Percentiles rank a stretch among this genome's conserved stretches.
These are phyloP conservation scores for Cladosporium oxysporum DNA, from an alignment of 2,329 filamentous ascomycete species.

Conservation along the genomic window DNA sequence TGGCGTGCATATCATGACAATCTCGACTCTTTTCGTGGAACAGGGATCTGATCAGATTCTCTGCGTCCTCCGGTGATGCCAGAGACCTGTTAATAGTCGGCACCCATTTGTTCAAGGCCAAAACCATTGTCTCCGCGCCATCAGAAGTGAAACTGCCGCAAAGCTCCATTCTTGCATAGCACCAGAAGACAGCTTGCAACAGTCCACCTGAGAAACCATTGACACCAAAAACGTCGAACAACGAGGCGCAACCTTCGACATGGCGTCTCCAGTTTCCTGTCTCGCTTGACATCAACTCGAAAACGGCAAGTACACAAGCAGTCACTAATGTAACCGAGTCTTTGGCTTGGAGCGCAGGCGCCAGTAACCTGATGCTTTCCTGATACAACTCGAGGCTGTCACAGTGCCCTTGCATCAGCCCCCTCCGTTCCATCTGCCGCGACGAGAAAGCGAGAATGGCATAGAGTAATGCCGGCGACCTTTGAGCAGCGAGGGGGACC, in stretches of 20 bases:
- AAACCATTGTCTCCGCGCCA: constrained; percentile 48
- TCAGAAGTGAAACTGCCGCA: constrained; percentile 42
- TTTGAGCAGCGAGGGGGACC: constrained; percentile 48
- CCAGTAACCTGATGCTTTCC: constrained; percentile 46
- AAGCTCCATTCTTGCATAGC: constrained; percentile 56
- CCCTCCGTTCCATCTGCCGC: constrained; percentile 39
- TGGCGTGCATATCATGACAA: constrained; percentile 55
- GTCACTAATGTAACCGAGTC: constrained; percentile 47
- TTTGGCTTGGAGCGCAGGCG: constrained; percentile 42
- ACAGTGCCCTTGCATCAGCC: constrained; percentile 36
- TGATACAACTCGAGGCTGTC: constrained; percentile 54
- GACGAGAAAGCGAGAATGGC: constrained; percentile 55
- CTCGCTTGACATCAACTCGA: constrained; percentile 48
- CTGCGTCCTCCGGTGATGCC: constrained; percentile 30
- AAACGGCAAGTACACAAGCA: constrained; percentile 45
- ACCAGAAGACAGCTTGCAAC: constrained; percentile 56
- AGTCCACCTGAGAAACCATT: constrained; percentile 53
- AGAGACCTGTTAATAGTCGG: constrained; percentile 38
- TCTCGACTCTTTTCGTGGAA: constrained; percentile 9
- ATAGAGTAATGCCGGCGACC: constrained; percentile 46
- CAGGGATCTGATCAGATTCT: not conserved
- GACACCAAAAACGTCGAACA: constrained; percentile 51
- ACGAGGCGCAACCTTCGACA: constrained; percentile 54
- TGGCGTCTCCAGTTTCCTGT: constrained; percentile 54
- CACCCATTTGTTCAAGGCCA: constrained; percentile 51